Evolutionary conservation across 1,284 basidiomycete species (phyloP), one percentile per base, ranked within the genome.

Genomic region (Ustilago bromivora): DNA sequence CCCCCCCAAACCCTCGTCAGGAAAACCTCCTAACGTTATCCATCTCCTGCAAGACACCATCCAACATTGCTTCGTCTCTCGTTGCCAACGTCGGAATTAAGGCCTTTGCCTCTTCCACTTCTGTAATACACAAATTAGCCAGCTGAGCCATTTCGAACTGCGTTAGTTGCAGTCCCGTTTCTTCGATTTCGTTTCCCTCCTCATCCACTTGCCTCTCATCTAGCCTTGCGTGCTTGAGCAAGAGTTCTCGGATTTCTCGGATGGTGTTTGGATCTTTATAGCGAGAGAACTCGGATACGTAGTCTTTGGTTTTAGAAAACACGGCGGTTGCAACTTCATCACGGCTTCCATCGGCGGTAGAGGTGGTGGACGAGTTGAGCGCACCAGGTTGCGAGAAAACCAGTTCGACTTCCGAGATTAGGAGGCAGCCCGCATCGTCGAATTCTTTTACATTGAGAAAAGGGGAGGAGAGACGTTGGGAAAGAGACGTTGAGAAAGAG

Each of bases 121-220:
- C 91, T 47, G 91, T 93, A 15, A 95, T 94, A 82, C 93, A 94
- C 63, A 97, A 87, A 82, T 96, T 96, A 28, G 94, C 94, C 53
- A 97, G 92, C 83, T 96, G 94, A 2, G 94, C 94, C 23, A 93
- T 93, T 88, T 97, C 95, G 81, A 96, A 96, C 79, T 93, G 93
- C 0, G 93, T 93, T 52, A 96, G 86, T 8, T 90, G 90, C 0
- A 92, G 90, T 77, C 92, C 93, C 79, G 92, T 92, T 59, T 61
- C 71, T 55, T 51, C 61, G 12, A 69, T 38, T 32, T 66, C 64
- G n/a, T 67, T 70, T 52, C 69, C 74, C 55, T 67, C 71, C 40
- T 78, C 61, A 58, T 84, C 75, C 58, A 73, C 43, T 35, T 61
- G 52, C 35, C 49, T 70, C 23, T 77, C 75, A 67, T 77, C 75